Conservation (phyloP, 495 filamentous ascomycete genomes). For the Penicillium psychrofluorescens region DNA sequence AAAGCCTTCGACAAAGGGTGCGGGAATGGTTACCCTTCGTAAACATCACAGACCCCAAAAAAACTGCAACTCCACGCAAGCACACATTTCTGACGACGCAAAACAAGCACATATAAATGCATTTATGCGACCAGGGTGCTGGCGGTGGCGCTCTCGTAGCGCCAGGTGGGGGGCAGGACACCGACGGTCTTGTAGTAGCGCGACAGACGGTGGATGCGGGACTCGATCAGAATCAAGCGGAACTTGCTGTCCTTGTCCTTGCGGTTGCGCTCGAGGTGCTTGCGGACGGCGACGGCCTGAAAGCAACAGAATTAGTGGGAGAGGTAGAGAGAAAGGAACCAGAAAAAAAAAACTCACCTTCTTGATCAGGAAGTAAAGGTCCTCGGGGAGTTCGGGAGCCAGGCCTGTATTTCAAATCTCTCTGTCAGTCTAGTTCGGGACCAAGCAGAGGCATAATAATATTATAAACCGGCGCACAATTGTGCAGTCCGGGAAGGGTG, state of each 20-base stretch:
- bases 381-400: slow-evolving; percentile 94
- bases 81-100: too few species aligned
- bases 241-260: slow-evolving; percentile 99
- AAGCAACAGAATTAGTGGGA: slow-evolving; percentile 1
- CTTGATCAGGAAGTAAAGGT: slow-evolving; percentile 98
- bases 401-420: slow-evolving; percentile 81
- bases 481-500: slow-evolving; percentile 6
- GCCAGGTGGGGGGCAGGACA: slow-evolving; percentile 97
- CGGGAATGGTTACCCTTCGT: background rate
- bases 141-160: slow-evolving; percentile 71
- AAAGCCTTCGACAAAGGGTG: too few species aligned
- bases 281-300: slow-evolving; percentile 94
- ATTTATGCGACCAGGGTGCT: slow-evolving; percentile 48
- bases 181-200: slow-evolving; percentile 98
- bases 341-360: slow-evolving; percentile 55
- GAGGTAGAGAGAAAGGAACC: background rate
- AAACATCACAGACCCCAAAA: background rate
- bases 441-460: slow-evolving; percentile 83
- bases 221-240: slow-evolving; percentile 99
- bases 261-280: slow-evolving; percentile 99
- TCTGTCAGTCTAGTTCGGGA: slow-evolving; percentile 82
- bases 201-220: slow-evolving; percentile 96
- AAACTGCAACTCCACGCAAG: background rate
- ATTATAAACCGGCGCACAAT: slow-evolving; percentile 9
- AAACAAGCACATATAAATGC: background rate